Evolutionary conservation across 495 filamentous ascomycete species (phyloP).

Genomic region (Tuber melanosporum): DNA sequence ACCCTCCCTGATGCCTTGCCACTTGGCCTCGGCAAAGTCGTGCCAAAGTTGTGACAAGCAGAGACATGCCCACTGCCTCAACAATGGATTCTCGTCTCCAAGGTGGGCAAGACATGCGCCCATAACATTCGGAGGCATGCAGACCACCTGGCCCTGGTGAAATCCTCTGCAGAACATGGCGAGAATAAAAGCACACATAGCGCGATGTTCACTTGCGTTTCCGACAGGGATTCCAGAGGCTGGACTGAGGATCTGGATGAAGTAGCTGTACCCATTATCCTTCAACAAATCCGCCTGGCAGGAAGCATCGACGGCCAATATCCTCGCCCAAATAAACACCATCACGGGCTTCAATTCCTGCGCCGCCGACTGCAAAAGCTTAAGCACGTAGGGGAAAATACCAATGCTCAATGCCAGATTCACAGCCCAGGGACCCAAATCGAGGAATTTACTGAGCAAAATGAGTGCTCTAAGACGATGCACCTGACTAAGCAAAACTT

Average conservation of each 20-base stretch:
- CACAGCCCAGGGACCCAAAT: constrained; percentile 95
- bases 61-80: constrained; percentile 94
- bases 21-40: constrained; percentile 85
- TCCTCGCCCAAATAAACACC: constrained; percentile 98
- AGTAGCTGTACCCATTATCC: constrained; percentile 95
- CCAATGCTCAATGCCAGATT: constrained; percentile 93
- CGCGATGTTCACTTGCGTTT: constrained; percentile 86
- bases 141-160: constrained; percentile 81
- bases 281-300: constrained; percentile 90
- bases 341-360: constrained; percentile 94
- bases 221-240: constrained; percentile 70
- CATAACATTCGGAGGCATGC: constrained; percentile 76
- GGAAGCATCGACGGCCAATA: constrained; percentile 87
- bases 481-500: constrained; percentile 91
- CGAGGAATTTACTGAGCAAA: constrained; percentile 84
- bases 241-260: constrained; percentile 81
- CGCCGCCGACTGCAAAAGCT: constrained; percentile 89
- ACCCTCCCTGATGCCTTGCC: constrained; percentile 76
- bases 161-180: constrained; percentile 95
- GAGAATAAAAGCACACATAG: constrained; percentile 98
- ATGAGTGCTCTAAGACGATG: constrained; percentile 90
- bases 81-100: constrained; percentile 77
- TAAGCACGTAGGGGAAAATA: constrained; percentile 97
- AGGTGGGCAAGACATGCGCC: constrained; percentile 74
- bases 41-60: constrained; percentile 94